A percentile compares a stretch with the other conserved stretches of the same genome.
Evolutionary conservation across 2,329 filamentous ascomycete genomes (phyloP).

Genomic region (Talaromyces sp.): DNA sequence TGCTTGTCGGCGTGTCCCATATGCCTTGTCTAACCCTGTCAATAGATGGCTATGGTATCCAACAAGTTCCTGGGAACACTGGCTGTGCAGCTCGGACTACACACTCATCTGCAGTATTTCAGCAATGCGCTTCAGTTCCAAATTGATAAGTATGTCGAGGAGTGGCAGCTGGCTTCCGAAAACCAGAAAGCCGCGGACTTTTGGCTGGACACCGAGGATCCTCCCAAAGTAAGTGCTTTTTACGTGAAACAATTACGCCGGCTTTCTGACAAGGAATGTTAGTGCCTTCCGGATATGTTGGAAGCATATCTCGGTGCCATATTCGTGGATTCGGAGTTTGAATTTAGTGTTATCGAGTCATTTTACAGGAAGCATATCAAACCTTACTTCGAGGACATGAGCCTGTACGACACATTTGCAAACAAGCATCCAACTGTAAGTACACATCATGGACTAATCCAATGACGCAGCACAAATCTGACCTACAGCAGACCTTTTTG

Average conservation of each 20-base stretch:
- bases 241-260: background rate
- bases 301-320: conserved; percentile 86
- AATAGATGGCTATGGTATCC: conserved; percentile 86
- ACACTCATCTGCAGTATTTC: conserved; percentile 59
- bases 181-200: conserved; percentile 32
- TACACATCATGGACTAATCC: background rate
- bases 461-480: background rate
- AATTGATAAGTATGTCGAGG: conserved; percentile 45
- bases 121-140: conserved; percentile 34
- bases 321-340: conserved; percentile 81
- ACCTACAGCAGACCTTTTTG: conserved; percentile 52
- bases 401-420: conserved; percentile 78
- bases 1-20: background rate
- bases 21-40: background rate
- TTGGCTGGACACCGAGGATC: conserved; percentile 36
- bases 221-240: conserved; percentile 33
- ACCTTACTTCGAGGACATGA: conserved; percentile 80
- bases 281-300: conserved; percentile 73
- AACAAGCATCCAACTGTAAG: conserved; percentile 70
- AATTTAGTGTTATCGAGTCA: conserved; percentile 63
- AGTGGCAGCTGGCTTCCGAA: conserved; percentile 28
- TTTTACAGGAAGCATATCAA: conserved; percentile 75
- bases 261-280: conserved; percentile 22
- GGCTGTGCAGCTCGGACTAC: conserved; percentile 70
- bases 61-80: conserved; percentile 88